These are phyloP conservation scores for Talaromyces rugulosus DNA, from an alignment of 2,329 filamentous ascomycete genomes.

Conservation along the genomic window DNA sequence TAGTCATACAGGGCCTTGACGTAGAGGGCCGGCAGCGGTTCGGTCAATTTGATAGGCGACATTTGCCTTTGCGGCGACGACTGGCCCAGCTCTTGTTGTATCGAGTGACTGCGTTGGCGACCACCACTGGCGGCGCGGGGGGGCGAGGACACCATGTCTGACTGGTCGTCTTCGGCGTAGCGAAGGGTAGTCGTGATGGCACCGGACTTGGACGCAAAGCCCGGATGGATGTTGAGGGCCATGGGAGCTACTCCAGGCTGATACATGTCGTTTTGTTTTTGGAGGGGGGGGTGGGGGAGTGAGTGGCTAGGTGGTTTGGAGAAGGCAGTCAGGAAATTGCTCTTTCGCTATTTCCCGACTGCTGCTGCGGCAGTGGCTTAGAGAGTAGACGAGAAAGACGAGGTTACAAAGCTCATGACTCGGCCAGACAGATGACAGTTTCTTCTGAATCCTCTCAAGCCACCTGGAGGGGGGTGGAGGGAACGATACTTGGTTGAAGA, in stretches of 20 bases:
- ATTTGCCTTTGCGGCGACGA: constrained; percentile 22
- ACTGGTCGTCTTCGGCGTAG: constrained; percentile 25
- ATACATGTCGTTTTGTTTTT: constrained; percentile 25
- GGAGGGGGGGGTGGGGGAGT: neutral
- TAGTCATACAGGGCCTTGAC: constrained; percentile 97
- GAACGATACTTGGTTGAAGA: neutral
- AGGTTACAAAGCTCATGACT: neutral
- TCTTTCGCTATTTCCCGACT: neutral
- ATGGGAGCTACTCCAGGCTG: constrained; percentile 27
- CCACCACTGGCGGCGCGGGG: constrained; percentile 22
- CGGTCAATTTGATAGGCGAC: constrained; percentile 31
- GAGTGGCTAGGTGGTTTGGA: neutral
- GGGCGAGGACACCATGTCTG: constrained; percentile 26
- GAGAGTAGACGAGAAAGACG: neutral
- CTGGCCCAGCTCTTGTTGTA: constrained; percentile 18
- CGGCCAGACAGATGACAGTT: neutral
- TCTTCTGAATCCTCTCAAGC: neutral
- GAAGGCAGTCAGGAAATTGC: neutral
- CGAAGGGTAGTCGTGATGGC: constrained; percentile 40
- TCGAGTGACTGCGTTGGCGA: constrained; percentile 28
- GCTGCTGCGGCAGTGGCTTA: neutral
- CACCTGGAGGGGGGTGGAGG: neutral
- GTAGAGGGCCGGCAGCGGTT: constrained; percentile 58
- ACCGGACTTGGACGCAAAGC: constrained; percentile 26
- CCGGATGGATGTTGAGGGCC: constrained; percentile 28